Evolutionary conservation across 2,329 filamentous ascomycete genomes (phyloP), one percentile per base, ranked within the genome.

Genomic region (Phyllosticta capitalensis): DNA sequence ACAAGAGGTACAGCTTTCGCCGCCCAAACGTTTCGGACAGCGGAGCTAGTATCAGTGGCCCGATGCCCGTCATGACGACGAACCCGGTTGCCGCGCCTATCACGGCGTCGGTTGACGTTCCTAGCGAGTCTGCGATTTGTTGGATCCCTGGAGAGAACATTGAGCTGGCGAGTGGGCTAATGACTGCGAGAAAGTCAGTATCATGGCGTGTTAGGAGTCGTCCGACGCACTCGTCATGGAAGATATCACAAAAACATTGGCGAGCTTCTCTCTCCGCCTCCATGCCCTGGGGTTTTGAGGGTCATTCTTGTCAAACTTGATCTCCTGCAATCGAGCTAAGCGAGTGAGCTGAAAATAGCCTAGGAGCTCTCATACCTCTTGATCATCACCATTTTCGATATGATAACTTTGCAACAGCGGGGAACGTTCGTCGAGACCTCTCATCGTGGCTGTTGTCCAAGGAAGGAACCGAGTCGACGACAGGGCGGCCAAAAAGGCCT

Each of bases 101-200:
- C 21, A 81, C 77, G 9, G 67, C 68, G 12, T 74, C 70, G 1
- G 68, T 67, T 5, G 67, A 67, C 0, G 76, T 77, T 50, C 75
- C 60, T 19, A 81, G 69, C 26, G 76, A 74, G 52, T 75, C 67
- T 2, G 78, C 78, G 51, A 81, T 81, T 60, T 80, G 74, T 9
- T 70, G 66, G 56, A 81, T 80, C 1, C 77, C 78, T 0, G 78
- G 78, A 0, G 78, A 79, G 67, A 81, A 81, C 76, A 80, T 79
- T 48, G 74, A 77, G 20, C 72, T 76, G 1, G 76, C 77, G 20
- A 79, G 70, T 0, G 78, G 77, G 19, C 74, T 76, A 1, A 80
- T 62, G 45, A 80, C 72, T 75, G 50, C 7, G n/a, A 24, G 48
- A 17, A 12, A 19, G 17, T 68, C 5, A 61, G 59, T 48, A 54